Conservation (phyloP, 2,329 filamentous ascomycete species). For the Trichoderma atroviride region DNA sequence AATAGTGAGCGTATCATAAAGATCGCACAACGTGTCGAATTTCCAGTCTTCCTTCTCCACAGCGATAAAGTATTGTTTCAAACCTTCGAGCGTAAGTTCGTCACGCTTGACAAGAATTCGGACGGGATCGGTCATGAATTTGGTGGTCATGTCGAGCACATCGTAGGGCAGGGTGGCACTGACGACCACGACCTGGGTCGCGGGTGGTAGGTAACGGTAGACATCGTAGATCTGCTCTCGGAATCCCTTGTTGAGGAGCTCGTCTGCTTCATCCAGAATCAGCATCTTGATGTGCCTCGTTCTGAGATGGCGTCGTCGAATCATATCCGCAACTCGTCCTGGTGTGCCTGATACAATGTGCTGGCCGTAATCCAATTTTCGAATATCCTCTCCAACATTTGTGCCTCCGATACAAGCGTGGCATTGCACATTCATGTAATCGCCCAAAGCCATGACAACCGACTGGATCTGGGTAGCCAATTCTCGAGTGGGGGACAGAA, state of each 20-base stretch:
- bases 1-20: constrained; percentile 98
- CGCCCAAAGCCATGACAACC: constrained; percentile 98
- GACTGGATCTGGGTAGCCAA: constrained; percentile 98
- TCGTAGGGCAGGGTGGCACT: constrained; percentile 97
- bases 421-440: constrained; percentile 99
- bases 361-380: constrained; percentile 95
- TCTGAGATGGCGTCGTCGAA: constrained; percentile 58
- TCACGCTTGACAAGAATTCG: constrained; percentile 98
- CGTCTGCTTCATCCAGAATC: constrained; percentile 63
- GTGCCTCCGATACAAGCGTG: constrained; percentile 98
- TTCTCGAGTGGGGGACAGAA: constrained; percentile 94
- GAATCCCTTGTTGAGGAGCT: constrained; percentile 86
- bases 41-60: constrained; percentile 99
- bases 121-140: constrained; percentile 99
- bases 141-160: constrained; percentile 98
- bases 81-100: constrained; percentile 92
- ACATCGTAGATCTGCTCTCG: constrained; percentile 99
- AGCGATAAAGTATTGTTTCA: constrained; percentile 99
- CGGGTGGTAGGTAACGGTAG: constrained; percentile 93
- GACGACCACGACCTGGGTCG: constrained; percentile 97
- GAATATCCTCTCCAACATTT: constrained; percentile 96
- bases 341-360: constrained; percentile 97
- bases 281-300: constrained; percentile 67
- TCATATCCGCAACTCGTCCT: constrained; percentile 79
- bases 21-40: constrained; percentile 96